These are phyloP conservation scores for Fusarium albosuccineum DNA, from an alignment of 2,329 filamentous ascomycete species.

Conservation along the genomic window DNA sequence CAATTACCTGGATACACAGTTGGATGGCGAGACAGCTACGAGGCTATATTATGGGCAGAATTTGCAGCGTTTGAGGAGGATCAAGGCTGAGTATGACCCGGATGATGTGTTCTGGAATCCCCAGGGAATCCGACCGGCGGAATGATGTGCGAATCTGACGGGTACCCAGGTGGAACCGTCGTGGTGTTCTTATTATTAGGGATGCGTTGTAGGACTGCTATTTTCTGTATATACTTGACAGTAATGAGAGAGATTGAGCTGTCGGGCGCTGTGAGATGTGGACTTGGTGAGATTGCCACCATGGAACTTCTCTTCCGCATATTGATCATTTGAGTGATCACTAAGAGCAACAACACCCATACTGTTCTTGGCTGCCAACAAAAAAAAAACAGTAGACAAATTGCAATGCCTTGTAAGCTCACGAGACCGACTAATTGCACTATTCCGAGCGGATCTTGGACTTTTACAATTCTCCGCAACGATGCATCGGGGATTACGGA, in stretches of 20 bases:
- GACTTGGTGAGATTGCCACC: too few species aligned
- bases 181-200: too few species aligned
- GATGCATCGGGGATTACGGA: constrained; percentile 1
- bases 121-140: constrained; percentile 46
- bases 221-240: constrained; percentile 9
- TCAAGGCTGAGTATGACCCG: constrained; percentile 55
- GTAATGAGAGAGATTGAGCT: too few species aligned
- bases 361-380: too few species aligned
- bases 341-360: too few species aligned
- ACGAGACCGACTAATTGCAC: not conserved
- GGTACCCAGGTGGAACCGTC: not conserved
- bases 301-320: too few species aligned
- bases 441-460: not conserved
- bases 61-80: constrained; percentile 48
- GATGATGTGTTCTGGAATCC: constrained; percentile 57
- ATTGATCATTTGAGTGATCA: too few species aligned
- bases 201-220: too few species aligned
- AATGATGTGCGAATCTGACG: not conserved
- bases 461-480: constrained; percentile 3
- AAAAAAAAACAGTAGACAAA: not conserved
- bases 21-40: constrained; percentile 51
- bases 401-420: not conserved
- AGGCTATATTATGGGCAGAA: constrained; percentile 54
- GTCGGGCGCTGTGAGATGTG: too few species aligned
- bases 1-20: constrained; percentile 56